phyloP scores from a whole-genome alignment of 2,329 filamentous ascomycete species.

The Kalaharituber pfeilii region DNA sequence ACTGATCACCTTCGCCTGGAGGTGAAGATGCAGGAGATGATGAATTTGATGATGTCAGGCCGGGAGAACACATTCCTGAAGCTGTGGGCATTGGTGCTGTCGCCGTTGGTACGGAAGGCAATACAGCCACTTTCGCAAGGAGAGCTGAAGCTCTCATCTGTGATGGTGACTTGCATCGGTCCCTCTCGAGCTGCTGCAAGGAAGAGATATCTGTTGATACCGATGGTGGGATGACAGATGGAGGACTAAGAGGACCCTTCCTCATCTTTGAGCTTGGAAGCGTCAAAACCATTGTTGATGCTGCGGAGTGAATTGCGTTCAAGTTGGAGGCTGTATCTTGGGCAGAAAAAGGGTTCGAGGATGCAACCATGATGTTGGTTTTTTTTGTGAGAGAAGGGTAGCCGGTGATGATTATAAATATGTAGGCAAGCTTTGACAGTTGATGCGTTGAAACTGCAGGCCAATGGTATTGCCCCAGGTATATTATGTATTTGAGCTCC shows the following conservation, averaged over 20 bases:
- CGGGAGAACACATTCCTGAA: slow-evolving; percentile 12
- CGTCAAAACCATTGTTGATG: slow-evolving; percentile 21
- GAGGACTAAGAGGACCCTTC: slow-evolving; percentile 30
- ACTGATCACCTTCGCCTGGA: slow-evolving; percentile 25
- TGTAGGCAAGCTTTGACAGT: neutral
- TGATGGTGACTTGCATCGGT: slow-evolving; percentile 27
- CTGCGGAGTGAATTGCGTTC: neutral
- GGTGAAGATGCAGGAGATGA: slow-evolving; percentile 29
- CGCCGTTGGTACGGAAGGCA: slow-evolving; percentile 10
- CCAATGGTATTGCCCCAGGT: neutral
- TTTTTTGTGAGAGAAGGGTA: neutral
- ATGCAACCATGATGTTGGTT: slow-evolving; percentile 2
- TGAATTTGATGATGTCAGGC: slow-evolving; percentile 14
- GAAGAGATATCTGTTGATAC: slow-evolving; percentile 29
- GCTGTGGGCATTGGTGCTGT: slow-evolving; percentile 15
- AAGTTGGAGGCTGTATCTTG: slow-evolving; percentile 6
- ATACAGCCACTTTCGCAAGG: slow-evolving; percentile 28
- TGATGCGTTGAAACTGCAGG: neutral
- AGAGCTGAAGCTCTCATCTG: slow-evolving; percentile 28
- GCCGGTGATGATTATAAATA: neutral
- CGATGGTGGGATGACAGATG: slow-evolving; percentile 31
- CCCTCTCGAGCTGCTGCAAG: slow-evolving; percentile 28
- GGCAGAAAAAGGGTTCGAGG: slow-evolving; percentile 11
- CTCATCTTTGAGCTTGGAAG: slow-evolving; percentile 21
- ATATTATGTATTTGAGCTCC: neutral